A percentile compares a stretch with the other conserved stretches of the same genome.
phyloP scores from a whole-genome alignment of 2,329 filamentous ascomycete species.

The Thielaviopsis populi region DNA sequence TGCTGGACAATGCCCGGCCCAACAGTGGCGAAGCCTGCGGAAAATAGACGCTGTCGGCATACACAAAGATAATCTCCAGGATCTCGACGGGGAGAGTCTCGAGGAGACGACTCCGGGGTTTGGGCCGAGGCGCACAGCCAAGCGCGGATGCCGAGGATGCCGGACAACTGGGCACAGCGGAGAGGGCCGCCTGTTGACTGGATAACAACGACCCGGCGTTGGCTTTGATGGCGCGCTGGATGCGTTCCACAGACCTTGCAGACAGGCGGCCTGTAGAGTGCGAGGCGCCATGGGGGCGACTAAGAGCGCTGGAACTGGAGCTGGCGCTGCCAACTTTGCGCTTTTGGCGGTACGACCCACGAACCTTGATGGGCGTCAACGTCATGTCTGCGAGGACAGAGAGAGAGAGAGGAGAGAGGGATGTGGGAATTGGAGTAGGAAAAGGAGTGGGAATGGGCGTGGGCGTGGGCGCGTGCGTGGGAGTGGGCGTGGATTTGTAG shows the following conservation, averaged over 20 bases:
- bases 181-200: neutral
- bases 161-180: neutral
- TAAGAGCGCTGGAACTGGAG: neutral
- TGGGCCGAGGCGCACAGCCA: neutral
- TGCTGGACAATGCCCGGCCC: slow-evolving; percentile 31
- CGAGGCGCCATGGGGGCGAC: neutral
- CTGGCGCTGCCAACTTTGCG: neutral
- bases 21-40: slow-evolving; percentile 31
- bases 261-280: neutral
- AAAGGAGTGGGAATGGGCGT: too few species aligned
- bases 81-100: slow-evolving; percentile 36
- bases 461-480: too few species aligned
- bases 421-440: too few species aligned
- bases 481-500: neutral
- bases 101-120: slow-evolving; percentile 17
- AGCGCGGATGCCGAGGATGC: neutral
- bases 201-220: neutral
- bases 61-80: slow-evolving; percentile 37
- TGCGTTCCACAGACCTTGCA: neutral
- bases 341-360: neutral
- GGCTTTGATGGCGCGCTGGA: neutral
- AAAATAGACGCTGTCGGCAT: slow-evolving; percentile 35
- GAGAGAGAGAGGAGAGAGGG: neutral
- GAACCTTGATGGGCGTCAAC: neutral
- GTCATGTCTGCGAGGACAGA: neutral